A percentile compares a stretch with the other conserved stretches of the same genome.
Evolutionary conservation across 2,329 filamentous ascomycete genomes (phyloP).

Genomic region (Claviceps maximensis): DNA sequence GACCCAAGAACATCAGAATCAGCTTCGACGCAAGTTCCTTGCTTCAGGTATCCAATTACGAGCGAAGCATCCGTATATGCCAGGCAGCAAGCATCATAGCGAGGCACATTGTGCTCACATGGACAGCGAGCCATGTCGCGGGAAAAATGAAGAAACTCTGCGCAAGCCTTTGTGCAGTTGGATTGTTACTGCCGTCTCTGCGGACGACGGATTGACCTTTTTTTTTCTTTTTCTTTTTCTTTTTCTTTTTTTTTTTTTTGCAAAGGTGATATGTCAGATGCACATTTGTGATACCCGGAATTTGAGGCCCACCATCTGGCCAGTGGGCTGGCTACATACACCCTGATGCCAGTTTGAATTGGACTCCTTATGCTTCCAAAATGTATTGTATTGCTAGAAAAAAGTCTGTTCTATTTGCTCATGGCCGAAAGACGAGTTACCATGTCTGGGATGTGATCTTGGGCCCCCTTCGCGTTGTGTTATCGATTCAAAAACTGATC

Average conservation of each 20-base stretch:
- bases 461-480: neutral
- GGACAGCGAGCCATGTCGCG: neutral
- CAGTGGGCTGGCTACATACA: neutral
- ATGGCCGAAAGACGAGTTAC: neutral
- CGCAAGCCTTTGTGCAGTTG: neutral
- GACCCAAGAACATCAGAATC: neutral
- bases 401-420: neutral
- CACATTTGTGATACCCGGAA: neutral
- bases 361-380: neutral
- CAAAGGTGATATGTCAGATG: neutral
- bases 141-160: neutral
- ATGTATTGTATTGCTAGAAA: neutral
- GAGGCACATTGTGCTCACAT: neutral
- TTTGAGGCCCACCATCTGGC: neutral
- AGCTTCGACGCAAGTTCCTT: neutral
- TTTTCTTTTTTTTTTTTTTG: no score
- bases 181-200: neutral
- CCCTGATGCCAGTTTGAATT: neutral
- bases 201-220: neutral
- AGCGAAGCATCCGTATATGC: neutral
- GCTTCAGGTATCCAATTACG: neutral
- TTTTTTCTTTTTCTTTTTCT: no score
- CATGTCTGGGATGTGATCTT: neutral
- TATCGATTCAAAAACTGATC: neutral
- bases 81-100: neutral